Percentiles rank a stretch among this genome's conserved stretches.
Conservation (phyloP, 352 stramenopile genomes). For the Phytophthora podocarpi region DNA sequence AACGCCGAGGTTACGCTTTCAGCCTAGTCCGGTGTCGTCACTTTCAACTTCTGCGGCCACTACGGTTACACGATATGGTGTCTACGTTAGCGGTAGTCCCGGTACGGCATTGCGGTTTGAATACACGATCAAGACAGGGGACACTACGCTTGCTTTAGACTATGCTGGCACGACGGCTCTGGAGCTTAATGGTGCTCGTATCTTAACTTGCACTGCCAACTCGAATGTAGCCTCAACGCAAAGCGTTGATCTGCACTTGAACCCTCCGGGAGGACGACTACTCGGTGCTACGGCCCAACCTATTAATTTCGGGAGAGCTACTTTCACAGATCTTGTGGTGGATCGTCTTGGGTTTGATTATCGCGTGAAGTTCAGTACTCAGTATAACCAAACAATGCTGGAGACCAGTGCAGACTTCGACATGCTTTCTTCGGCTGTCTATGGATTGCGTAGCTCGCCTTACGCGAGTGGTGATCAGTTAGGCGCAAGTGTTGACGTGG, state of each 20-base stretch:
- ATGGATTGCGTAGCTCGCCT: conserved; percentile 64
- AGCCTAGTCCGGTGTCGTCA: conserved; percentile 45
- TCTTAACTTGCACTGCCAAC: conserved; percentile 65
- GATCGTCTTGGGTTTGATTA: conserved; percentile 79
- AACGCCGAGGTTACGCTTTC: conserved; percentile 58
- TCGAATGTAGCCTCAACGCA: conserved; percentile 45
- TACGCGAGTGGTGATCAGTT: conserved; percentile 62
- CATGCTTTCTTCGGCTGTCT: conserved; percentile 75
- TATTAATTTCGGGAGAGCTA: conserved; percentile 64
- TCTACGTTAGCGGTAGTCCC: conserved; percentile 62
- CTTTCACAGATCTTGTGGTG: conserved; percentile 76
- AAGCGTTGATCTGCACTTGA: conserved; percentile 72
- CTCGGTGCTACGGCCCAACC: conserved; percentile 42
- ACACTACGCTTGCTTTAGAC: conserved; percentile 66
- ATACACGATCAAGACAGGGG: conserved; percentile 76
- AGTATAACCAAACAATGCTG: conserved; percentile 44
- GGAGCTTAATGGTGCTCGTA: conserved; percentile 68
- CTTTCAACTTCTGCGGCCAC: conserved; percentile 23
- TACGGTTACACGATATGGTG: conserved; percentile 62
- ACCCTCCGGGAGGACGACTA: conserved; percentile 69
- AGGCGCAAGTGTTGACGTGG: conserved; percentile 70
- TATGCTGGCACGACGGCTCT: conserved; percentile 64
- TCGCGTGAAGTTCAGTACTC: conserved; percentile 56
- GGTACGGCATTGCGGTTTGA: conserved; percentile 64
- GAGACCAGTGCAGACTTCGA: conserved; percentile 63